phyloP scores from a whole-genome alignment of 495 filamentous ascomycete species.

The Xylaria cubensis region DNA sequence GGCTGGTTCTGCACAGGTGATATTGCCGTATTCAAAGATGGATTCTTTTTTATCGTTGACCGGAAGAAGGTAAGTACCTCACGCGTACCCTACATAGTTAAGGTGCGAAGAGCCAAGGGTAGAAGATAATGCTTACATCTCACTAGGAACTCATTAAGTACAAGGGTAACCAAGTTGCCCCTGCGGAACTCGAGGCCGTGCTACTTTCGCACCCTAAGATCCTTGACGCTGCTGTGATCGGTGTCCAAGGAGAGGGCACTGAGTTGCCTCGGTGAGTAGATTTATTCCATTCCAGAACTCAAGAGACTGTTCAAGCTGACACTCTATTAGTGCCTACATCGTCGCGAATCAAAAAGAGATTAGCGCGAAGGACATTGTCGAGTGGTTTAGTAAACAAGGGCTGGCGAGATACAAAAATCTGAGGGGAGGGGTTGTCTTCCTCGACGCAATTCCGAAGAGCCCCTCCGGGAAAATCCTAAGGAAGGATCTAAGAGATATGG shows the following conservation, averaged over 20 bases:
- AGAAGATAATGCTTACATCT: background rate
- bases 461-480: constrained; percentile 83
- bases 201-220: constrained; percentile 72
- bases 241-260: constrained; percentile 68
- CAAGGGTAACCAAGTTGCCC: constrained; percentile 85
- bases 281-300: background rate
- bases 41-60: constrained; percentile 66
- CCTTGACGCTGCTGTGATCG: constrained; percentile 80
- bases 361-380: constrained; percentile 36
- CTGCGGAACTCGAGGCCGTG: constrained; percentile 65
- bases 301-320: background rate
- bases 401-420: constrained; percentile 74
- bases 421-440: constrained; percentile 77
- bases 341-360: constrained; percentile 51
- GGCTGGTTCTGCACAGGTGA: constrained; percentile 81
- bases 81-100: background rate
- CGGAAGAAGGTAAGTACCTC: constrained; percentile 69
- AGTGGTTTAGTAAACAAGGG: constrained; percentile 51
- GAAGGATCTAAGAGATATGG: constrained; percentile 54
- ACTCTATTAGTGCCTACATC: constrained; percentile 67
- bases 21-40: constrained; percentile 58
- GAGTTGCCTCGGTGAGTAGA: constrained; percentile 66
- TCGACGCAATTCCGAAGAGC: constrained; percentile 82
- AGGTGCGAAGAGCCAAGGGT: background rate
- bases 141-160: constrained; percentile 46